phyloP scores from a whole-genome alignment of 164 flowering plant species.

The Stephania yunnanensis region DNA sequence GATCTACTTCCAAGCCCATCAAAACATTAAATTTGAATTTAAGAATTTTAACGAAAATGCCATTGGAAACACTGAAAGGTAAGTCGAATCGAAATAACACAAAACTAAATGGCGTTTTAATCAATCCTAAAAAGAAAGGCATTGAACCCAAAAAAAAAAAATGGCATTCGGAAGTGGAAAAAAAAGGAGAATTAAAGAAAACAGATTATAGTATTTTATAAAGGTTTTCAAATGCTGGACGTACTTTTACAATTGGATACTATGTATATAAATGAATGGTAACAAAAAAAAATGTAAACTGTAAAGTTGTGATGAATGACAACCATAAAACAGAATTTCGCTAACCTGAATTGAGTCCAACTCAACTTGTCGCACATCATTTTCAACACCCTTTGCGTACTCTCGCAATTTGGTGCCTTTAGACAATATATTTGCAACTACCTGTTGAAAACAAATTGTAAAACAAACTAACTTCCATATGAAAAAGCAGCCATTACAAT shows the following conservation, averaged over 20 bases:
- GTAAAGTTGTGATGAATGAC: background rate
- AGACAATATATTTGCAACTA: slow-evolving; percentile 77
- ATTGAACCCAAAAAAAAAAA: too few relatives aligned
- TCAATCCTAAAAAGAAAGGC: background rate
- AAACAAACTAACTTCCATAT: background rate
- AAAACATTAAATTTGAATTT: too few relatives aligned
- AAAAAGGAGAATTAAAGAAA: too few relatives aligned
- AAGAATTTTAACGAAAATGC: background rate
- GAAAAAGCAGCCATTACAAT: background rate
- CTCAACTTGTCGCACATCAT: slow-evolving; percentile 78
- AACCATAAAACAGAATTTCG: slow-evolving; percentile 1
- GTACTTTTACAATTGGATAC: background rate
- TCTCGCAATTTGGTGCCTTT: slow-evolving; percentile 80
- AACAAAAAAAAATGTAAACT: background rate
- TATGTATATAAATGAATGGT: background rate
- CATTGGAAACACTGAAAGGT: background rate
- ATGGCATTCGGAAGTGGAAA: too few relatives aligned
- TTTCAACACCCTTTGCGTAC: slow-evolving; percentile 83
- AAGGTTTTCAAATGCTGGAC: too few relatives aligned
- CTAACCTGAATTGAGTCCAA: slow-evolving; percentile 89
- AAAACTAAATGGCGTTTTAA: background rate
- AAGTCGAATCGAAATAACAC: background rate
- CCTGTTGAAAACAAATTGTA: slow-evolving; percentile 29
- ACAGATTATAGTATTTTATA: too few relatives aligned
- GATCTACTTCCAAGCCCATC: too few relatives aligned